Evolutionary conservation across 2,329 filamentous ascomycete species (phyloP).

Genomic region (Monosporascus sp.): DNA sequence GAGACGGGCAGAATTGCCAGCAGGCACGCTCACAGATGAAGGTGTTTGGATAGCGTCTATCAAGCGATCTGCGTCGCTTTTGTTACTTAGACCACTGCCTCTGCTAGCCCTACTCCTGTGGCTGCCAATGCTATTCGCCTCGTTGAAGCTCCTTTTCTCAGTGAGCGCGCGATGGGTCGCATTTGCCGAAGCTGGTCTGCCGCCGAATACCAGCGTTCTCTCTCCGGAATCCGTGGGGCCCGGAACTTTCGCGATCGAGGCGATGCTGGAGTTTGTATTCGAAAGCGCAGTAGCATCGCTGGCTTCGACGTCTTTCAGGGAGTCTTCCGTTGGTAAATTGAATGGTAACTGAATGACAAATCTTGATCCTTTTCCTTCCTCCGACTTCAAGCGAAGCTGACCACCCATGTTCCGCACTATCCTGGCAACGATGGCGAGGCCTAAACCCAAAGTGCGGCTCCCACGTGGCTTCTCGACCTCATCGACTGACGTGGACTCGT

Average conservation of each 20-base stretch:
- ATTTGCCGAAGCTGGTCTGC: slow-evolving; percentile 17
- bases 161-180: slow-evolving; percentile 13
- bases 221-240: slow-evolving; percentile 41
- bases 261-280: slow-evolving; percentile 17
- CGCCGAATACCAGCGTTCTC: slow-evolving; percentile 55
- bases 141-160: slow-evolving; percentile 31
- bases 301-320: slow-evolving; percentile 18
- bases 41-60: slow-evolving; percentile 68
- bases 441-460: slow-evolving; percentile 62
- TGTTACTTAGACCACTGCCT: slow-evolving; percentile 44
- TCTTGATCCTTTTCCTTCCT: slow-evolving; percentile 73
- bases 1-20: slow-evolving; percentile 12
- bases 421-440: slow-evolving; percentile 81
- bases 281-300: slow-evolving; percentile 10
- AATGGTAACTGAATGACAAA: slow-evolving; percentile 80
- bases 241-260: slow-evolving; percentile 26
- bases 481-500: slow-evolving; percentile 21
- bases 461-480: slow-evolving; percentile 26
- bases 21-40: slow-evolving; percentile 35
- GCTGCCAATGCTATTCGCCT: slow-evolving; percentile 35
- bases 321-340: slow-evolving; percentile 48
- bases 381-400: slow-evolving; percentile 77
- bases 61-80: slow-evolving; percentile 63
- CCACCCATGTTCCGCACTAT: slow-evolving; percentile 89
- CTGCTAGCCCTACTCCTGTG: slow-evolving; percentile 40